A percentile compares a stretch with the other conserved stretches of the same genome.
phyloP scores from a whole-genome alignment of 2,329 filamentous ascomycete species.

The Orbilia ellipsospora region DNA sequence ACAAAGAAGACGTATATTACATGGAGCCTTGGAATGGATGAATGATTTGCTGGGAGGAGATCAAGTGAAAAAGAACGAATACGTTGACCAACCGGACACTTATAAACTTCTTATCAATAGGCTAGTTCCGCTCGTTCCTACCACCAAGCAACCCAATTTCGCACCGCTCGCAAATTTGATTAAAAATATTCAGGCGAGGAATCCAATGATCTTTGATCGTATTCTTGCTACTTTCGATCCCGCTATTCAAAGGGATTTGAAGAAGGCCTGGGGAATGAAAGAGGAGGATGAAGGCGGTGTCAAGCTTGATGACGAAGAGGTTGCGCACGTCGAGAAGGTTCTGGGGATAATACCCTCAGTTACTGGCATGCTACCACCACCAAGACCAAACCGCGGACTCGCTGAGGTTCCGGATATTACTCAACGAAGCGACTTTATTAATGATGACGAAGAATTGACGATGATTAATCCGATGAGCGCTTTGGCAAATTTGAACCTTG shows the following conservation, averaged over 20 bases:
- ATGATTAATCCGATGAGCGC: constrained; percentile 57
- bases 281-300: constrained; percentile 55
- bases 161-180: constrained; percentile 56
- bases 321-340: constrained; percentile 60
- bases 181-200: constrained; percentile 57
- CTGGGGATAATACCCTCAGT: constrained; percentile 58
- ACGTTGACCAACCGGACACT: constrained; percentile 57
- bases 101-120: constrained; percentile 58
- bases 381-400: constrained; percentile 48
- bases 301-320: constrained; percentile 58
- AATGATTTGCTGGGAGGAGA: constrained; percentile 55
- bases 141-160: constrained; percentile 58
- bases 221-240: constrained; percentile 59
- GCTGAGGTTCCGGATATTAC: constrained; percentile 45
- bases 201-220: constrained; percentile 57
- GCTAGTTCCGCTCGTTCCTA: constrained; percentile 58
- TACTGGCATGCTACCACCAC: constrained; percentile 55
- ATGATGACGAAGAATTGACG: constrained; percentile 58
- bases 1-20: constrained; percentile 58
- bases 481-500: constrained; percentile 47
- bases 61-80: constrained; percentile 56
- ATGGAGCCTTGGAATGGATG: constrained; percentile 59
- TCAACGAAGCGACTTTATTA: constrained; percentile 51
- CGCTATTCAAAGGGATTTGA: constrained; percentile 57
- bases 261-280: constrained; percentile 58